These are phyloP conservation scores for Avena atlantica DNA, from an alignment of 176 grass and related monocot genomes.

Conservation along the genomic window DNA sequence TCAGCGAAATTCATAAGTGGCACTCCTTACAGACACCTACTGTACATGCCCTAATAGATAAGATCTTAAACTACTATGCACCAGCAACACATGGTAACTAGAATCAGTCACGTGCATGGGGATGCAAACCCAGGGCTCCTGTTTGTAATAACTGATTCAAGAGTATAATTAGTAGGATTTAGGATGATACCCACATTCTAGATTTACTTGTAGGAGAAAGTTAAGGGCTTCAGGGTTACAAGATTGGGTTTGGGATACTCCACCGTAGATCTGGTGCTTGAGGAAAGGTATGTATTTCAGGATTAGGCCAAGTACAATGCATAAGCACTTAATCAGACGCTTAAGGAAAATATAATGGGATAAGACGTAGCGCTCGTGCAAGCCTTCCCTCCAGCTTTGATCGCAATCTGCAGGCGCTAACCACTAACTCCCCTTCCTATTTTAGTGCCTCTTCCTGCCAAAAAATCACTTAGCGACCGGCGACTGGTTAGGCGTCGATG, in stretches of 20 bases:
- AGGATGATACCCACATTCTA: not conserved
- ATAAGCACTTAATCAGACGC: too few species aligned
- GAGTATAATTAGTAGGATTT: not conserved
- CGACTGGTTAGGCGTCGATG: too few species aligned
- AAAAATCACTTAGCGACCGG: too few species aligned
- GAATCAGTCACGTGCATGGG: not conserved
- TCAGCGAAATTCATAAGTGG: not conserved
- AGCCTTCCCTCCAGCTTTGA: too few species aligned
- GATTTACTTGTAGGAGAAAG: not conserved
- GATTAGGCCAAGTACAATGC: not conserved
- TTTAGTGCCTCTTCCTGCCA: too few species aligned
- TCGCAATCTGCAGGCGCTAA: too few species aligned
- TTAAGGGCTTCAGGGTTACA: not conserved
- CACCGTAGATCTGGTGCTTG: not conserved
- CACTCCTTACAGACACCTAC: not conserved
- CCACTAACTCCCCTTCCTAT: too few species aligned
- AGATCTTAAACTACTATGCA: not conserved
- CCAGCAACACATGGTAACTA: not conserved
- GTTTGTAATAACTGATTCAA: not conserved
- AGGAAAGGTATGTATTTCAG: not conserved
- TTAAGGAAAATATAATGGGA: too few species aligned
- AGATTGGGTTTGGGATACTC: not conserved
- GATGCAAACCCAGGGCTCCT: not conserved
- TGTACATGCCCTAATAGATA: not conserved
- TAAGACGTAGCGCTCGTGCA: too few species aligned